Evolutionary conservation across 192 early-diverging fungal genomes (phyloP).

Genomic region (Rhizoclosmatium sp.): DNA sequence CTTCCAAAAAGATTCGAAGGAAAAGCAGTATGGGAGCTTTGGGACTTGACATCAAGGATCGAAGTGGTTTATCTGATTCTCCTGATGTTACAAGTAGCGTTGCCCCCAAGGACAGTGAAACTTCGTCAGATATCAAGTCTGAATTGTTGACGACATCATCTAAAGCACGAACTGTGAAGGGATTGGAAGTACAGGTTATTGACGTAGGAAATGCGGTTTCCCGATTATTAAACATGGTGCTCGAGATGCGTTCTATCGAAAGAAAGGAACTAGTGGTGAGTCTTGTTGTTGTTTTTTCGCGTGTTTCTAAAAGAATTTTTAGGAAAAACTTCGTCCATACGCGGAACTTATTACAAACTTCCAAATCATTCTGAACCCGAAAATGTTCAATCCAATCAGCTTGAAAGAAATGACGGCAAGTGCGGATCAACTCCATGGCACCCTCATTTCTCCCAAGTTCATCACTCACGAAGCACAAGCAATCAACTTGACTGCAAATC

Average conservation of each 20-base stretch:
- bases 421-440: neutral
- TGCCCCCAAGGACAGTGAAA: neutral
- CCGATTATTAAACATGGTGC: neutral
- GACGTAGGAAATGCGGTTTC: neutral
- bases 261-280: neutral
- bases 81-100: neutral
- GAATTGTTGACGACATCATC: neutral
- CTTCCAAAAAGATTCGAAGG: neutral
- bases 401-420: neutral
- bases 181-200: neutral
- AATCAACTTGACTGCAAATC: neutral
- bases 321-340: neutral
- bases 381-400: neutral
- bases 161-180: neutral
- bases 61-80: neutral
- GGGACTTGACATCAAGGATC: neutral
- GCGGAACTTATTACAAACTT: neutral
- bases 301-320: neutral
- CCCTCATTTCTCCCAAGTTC: slow-evolving; percentile 15
- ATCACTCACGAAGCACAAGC: slow-evolving; percentile 28
- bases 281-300: neutral
- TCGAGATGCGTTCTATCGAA: neutral
- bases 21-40: neutral
- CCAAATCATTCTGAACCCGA: neutral
- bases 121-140: neutral